phyloP scores from a whole-genome alignment of 2,329 filamentous ascomycete species.

The Chrysosporium keratinophilum region DNA sequence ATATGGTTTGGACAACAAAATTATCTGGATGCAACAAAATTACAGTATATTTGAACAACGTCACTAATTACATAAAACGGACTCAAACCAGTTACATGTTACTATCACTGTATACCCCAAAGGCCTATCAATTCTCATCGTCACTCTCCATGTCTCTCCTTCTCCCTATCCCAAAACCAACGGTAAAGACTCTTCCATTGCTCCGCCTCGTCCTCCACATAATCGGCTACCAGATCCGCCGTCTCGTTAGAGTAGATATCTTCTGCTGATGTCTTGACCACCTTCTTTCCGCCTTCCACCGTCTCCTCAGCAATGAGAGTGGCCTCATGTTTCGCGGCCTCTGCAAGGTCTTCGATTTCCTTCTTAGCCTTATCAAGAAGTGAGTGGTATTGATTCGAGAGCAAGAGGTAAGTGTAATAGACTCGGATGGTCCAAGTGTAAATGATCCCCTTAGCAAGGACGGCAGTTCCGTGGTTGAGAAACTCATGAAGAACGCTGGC shows the following conservation, averaged over 20 bases:
- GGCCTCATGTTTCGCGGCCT: constrained; percentile 29
- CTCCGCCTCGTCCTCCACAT: constrained; percentile 35
- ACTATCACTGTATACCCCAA: too few relatives aligned
- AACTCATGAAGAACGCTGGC: constrained; percentile 75
- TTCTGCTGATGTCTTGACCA: not conserved
- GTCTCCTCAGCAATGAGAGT: constrained; percentile 24
- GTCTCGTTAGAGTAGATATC: constrained; percentile 28
- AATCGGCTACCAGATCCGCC: constrained; percentile 37
- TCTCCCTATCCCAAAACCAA: constrained; percentile 36
- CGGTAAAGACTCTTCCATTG: constrained; percentile 30
- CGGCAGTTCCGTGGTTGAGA: constrained; percentile 75
- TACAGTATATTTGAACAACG: too few relatives aligned
- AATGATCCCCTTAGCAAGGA: constrained; percentile 72
- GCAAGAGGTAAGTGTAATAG: constrained; percentile 60
- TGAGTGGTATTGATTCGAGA: constrained; percentile 20
- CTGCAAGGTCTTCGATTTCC: constrained; percentile 34
- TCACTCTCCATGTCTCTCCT: constrained; percentile 1
- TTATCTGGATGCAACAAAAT: too few relatives aligned
- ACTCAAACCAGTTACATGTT: too few relatives aligned
- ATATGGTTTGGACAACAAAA: too few relatives aligned
- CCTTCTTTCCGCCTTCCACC: constrained; percentile 16
- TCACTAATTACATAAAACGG: too few relatives aligned
- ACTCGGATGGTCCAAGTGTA: constrained; percentile 60
- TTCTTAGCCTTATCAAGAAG: constrained; percentile 27
- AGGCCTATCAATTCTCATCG: too few relatives aligned